Base-by-base conservation (phyloP, 2,329 filamentous ascomycete species). In the Alternaria sp. region DNA sequence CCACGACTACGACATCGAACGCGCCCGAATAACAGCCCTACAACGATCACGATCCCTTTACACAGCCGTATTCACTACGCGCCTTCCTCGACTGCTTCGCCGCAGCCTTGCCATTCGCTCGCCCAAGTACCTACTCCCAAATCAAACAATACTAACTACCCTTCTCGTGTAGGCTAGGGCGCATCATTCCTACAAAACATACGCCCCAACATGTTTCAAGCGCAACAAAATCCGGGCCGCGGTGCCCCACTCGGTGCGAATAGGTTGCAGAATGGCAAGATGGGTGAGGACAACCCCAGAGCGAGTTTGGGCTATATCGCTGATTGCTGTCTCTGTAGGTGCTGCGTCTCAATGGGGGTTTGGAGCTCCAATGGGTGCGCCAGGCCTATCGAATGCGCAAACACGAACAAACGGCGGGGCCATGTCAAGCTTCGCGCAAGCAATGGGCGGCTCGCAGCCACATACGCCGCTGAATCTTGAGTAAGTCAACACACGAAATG, bases 301-400 rank as follows among this genome's bases (percentile, higher is more conserved):
- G 47, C 49, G 46, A 40, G 25, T 32, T 13, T 50, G 32, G 47
- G 17, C 21, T 44, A n/a, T 15, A 46, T 66, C 52, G 62, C 75
- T 78, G 61, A 78, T 62, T 13, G 23, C 36, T 60, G 25, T 47
- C 23, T 63, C 44, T 72, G 51, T 76, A 84, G 86, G 86, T 56
- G 84, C 81, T 70, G 84, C 83, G 71, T 82, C 85, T 65, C 85
- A 85, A 74, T 88, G 86, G 86, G 86, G 84, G 52, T 88, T 88
- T 74, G 85, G 85, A 52, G 78, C 85, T 58, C 85, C 86, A 46
- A 83, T 86, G 74, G 84, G 84, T 66, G 82, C 84, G 57, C 83
- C 85, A 64, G 83, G 83, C 57, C 77, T 87, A 63, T 82, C 84
- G 61, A 82, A 77, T 64, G 81, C 80, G 65, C 85, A 85, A 75